Evolutionary conservation across 2,329 filamentous ascomycete species (phyloP), one percentile per base, ranked within the genome.

Genomic region (Claviceps cyperi): DNA sequence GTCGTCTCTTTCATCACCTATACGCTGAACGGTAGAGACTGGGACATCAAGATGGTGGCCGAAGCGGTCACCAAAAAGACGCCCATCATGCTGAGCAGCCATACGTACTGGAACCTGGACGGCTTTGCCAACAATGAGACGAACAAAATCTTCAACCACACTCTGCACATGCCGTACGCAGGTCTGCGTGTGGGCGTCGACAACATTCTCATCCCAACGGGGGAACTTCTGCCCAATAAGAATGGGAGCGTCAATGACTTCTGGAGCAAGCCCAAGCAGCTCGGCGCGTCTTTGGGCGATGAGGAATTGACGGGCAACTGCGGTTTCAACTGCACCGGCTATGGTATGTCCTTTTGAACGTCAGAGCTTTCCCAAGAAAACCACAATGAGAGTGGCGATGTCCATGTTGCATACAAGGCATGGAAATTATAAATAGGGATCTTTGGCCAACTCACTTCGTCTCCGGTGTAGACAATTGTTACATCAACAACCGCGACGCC

Each of bases 101-200:
- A 86, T 70, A 78, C 77, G 7, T 91, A 91, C 73, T 91, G 85
- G 86, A 90, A 90, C 63, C 71, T 91, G 43, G 85, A 90, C 59
- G 86, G 81, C 36, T 91, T 85, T 59, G 74, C 82, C 59, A 87
- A 89, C 67, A 78, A 83, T 51, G 74, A 84, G 62, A 85, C 83
- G 2, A 70, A 72, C 51, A 71, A 69, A 1, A 75, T 76, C 14
- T 71, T 86, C 49, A 85, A 89, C 68, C 83, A 89, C 69, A 83
- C 81, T 14, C 72, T 90, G 44, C 74, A 81, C 62, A 62, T 90
- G 62, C 86, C 86, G 3, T 86, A 86, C 67, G 80, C 79, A 47
- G 82, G 82, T 38, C 78, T 83, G 65, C 75, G 83, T 52, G 70
- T 88, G 17, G 83, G 64, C 22, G 77, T 80, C 9, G 85, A 90